These are phyloP conservation scores for Chiua virens DNA, from an alignment of 768 basidiomycete genomes.

Conservation along the genomic window DNA sequence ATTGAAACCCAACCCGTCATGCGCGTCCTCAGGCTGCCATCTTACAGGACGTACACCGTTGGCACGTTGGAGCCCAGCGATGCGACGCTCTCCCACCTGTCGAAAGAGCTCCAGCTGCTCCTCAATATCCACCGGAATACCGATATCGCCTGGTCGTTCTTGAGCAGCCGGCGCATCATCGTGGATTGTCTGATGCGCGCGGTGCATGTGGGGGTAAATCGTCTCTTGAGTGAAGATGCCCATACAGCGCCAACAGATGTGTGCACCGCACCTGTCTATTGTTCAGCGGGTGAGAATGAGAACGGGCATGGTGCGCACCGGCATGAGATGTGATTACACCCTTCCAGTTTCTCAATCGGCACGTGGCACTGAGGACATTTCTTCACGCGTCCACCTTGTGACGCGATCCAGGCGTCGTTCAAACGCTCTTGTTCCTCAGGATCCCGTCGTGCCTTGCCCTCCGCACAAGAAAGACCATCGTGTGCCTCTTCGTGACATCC, in stretches of 20 bases:
- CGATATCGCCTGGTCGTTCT: constrained; percentile 8
- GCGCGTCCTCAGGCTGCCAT: not conserved
- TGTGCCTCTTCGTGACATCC: constrained; percentile 61
- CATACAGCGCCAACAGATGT: constrained; percentile 74
- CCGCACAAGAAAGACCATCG: constrained; percentile 59
- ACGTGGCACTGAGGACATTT: constrained; percentile 69
- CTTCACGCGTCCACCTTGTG: constrained; percentile 58
- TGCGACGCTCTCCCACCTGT: constrained; percentile 13
- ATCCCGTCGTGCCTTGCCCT: constrained; percentile 31
- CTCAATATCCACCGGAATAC: constrained; percentile 15
- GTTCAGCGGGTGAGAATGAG: too few relatives aligned
- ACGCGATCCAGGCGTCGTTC: constrained; percentile 55
- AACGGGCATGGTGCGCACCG: constrained; percentile 14
- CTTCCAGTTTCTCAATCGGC: constrained; percentile 66
- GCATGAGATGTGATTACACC: constrained; percentile 83
- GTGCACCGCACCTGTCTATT: constrained; percentile 57
- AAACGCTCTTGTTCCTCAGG: constrained; percentile 51
- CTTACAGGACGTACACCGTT: not conserved
- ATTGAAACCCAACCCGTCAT: not conserved
- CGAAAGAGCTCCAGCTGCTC: constrained; percentile 21
- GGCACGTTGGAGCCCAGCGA: not conserved
- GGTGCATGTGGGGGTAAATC: constrained; percentile 41
- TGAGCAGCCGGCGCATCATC: constrained; percentile 9
- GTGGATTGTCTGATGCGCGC: constrained; percentile 32
- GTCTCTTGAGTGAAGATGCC: constrained; percentile 32